Evolutionary conservation across 176 grass and related monocot genomes (phyloP), one percentile per base, ranked within the genome.

Genomic region (Paspalum notatum): DNA sequence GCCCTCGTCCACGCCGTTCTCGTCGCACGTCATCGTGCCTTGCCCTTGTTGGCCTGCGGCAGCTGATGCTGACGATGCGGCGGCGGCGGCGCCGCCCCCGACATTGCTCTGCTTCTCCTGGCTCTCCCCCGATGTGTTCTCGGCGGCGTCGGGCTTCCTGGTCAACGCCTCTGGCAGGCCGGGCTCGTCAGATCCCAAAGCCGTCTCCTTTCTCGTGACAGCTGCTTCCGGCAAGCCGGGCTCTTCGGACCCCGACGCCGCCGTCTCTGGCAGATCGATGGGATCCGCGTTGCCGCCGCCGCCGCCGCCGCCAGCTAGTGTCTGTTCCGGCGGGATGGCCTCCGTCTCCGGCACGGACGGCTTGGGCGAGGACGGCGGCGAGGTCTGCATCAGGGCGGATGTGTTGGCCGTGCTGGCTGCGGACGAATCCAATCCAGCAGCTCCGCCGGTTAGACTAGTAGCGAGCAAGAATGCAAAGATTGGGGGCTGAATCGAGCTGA

Each of bases 21-120:
- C 92, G 9, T 94, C 86, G 68, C 89, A 94, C 1, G 14, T 64
- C 46, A 94, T 87, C 71, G 84, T 94, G 13, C 77, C 38, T 24
- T n/a, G n/a, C n/a, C n/a, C n/a, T n/a, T n/a, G n/a, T n/a, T 17
- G 64, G 2, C 42, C 82, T 9, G 27, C 26, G n/a, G n/a, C n/a
- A n/a, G n/a, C n/a, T n/a, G n/a, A 32, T 32, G n/a, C 32, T 32
- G 32, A 32, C 32, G 32, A 32, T 38, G 66, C 64, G 46, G 53
- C 41, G 6, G 22, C 17, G 12, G 25, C 72, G 6, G 22, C 17
- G 12, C 20, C 72, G 45, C 40, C 64, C 24, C 37, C 71, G 39
- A 39, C 71, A 32, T 65, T 64, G 51, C 9, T 84, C 56, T 21
- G 63, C 47, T 66, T 82, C 56, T 64, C 25, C 49, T 68, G 42